Base-by-base conservation (phyloP, 768 basidiomycete species). In the Hebeloma cylindrosporum region DNA sequence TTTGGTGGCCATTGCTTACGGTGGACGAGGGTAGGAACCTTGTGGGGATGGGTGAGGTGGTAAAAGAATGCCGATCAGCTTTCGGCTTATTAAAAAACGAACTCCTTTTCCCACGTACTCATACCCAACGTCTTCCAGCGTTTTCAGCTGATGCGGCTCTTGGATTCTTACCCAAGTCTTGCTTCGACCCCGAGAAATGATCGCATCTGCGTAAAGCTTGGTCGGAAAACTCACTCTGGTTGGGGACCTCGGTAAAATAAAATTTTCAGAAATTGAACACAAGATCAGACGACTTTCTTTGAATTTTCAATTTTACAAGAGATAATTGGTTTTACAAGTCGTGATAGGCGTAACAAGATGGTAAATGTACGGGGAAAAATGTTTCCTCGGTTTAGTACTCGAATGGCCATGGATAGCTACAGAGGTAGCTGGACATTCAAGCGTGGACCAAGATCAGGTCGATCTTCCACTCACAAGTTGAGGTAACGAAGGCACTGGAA, bases 341-440 rank as follows among this genome's bases (percentile, higher is more conserved):
- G 7, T 18, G 45, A 8, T 29, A n/a, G 11, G 18, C 8, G 32
- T 21, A 31, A 45, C 27, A 25, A 39, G 5, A 25, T 20, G 40
- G 31, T 21, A 34, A 26, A 50, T 7, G 28, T 27, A 33, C 3
- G 27, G 26, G 25, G 26, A 28, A 22, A n/a, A 48, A 68, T 78
- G 70, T 82, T 56, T 60, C 70, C 80, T 65, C 64, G 72, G 76
- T 70, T 83, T 86, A 87, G 85, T 87, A 84, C 85, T 85, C 83
- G 77, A 80, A 77, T 75, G 76, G 58, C 80, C 84, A 85, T 66
- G 45, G 29, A 42, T 50, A 59, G 62, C 70, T 65, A 60, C 44
- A 46, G 56, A n/a, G 47, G 60, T 58, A 72, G 71, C 65, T 74
- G 75, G 75, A 67, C 78, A 77, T 71, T 79, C 83, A 80, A 88